Conservation (phyloP, 768 basidiomycete species). For the Boletus tylopilopsis region DNA sequence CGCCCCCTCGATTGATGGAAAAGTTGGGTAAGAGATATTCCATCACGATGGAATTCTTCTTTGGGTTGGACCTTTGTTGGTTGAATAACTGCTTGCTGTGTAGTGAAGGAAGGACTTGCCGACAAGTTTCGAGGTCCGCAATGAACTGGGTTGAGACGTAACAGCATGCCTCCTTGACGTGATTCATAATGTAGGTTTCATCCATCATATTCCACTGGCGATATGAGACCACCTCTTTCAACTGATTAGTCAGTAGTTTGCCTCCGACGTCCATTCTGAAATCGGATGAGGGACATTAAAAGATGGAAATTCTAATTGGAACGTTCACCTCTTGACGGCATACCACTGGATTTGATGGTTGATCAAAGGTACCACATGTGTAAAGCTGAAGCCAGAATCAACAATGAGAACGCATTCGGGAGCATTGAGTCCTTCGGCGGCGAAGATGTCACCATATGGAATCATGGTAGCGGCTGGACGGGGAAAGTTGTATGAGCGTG, state of each 20-base stretch:
- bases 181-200: slow-evolving; percentile 90
- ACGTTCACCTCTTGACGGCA: slow-evolving; percentile 72
- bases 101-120: slow-evolving; percentile 48
- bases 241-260: slow-evolving; percentile 91
- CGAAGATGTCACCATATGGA: slow-evolving; percentile 71
- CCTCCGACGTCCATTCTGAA: slow-evolving; percentile 94
- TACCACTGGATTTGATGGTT: slow-evolving; percentile 70
- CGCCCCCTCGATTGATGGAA: slow-evolving; percentile 59
- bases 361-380: slow-evolving; percentile 84
- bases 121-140: slow-evolving; percentile 70
- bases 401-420: slow-evolving; percentile 82
- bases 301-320: slow-evolving; percentile 10
- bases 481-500: slow-evolving; percentile 17
- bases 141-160: slow-evolving; percentile 75
- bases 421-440: slow-evolving; percentile 40
- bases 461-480: slow-evolving; percentile 72
- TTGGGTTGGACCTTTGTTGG: slow-evolving; percentile 46
- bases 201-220: slow-evolving; percentile 99
- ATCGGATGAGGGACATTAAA: slow-evolving; percentile 15
- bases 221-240: slow-evolving; percentile 91
- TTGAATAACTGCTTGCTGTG: slow-evolving; percentile 15
- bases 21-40: slow-evolving; percentile 93
- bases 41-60: slow-evolving; percentile 66
- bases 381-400: slow-evolving; percentile 93
- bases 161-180: slow-evolving; percentile 88